Conservation (phyloP, 306 rosid species). For the Casuarina equisetifolia region DNA sequence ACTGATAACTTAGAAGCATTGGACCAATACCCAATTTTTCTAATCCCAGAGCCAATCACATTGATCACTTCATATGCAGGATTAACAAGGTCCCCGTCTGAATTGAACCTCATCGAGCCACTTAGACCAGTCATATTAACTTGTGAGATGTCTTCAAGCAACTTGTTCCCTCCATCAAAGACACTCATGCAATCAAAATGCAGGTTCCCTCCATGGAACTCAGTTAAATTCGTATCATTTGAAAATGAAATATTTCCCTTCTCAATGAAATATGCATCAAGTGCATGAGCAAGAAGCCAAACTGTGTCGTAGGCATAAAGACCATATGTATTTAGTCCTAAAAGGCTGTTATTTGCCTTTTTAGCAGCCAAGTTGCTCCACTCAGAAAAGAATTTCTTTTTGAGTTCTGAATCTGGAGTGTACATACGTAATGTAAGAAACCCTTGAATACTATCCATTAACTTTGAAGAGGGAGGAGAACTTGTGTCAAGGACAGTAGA, state of each 20-base stretch:
- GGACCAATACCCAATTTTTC: constrained; percentile 89
- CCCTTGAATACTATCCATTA: constrained; percentile 66
- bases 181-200: constrained; percentile 67
- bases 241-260: constrained; percentile 68
- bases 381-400: constrained; percentile 57
- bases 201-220: constrained; percentile 35
- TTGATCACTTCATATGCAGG: constrained; percentile 84
- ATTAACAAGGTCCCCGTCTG: constrained; percentile 51
- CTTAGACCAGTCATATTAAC: constrained; percentile 73
- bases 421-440: constrained; percentile 61
- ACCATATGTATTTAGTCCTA: constrained; percentile 54
- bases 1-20: constrained; percentile 75
- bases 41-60: constrained; percentile 63
- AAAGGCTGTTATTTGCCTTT: constrained; percentile 19
- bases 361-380: constrained; percentile 71
- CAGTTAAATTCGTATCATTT: constrained; percentile 48
- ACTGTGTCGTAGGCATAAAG: constrained; percentile 86
- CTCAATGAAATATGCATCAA: constrained; percentile 61
- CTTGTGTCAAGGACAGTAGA: constrained; percentile 55
- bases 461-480: constrained; percentile 37
- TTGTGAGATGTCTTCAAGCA: constrained; percentile 46
- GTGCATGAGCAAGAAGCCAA: constrained; percentile 75
- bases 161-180: constrained; percentile 58
- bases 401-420: constrained; percentile 64
- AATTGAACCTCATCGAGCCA: constrained; percentile 59